Base-by-base conservation (phyloP, 2,329 filamentous ascomycete species). In the Pseudogymnoascus destructans region DNA sequence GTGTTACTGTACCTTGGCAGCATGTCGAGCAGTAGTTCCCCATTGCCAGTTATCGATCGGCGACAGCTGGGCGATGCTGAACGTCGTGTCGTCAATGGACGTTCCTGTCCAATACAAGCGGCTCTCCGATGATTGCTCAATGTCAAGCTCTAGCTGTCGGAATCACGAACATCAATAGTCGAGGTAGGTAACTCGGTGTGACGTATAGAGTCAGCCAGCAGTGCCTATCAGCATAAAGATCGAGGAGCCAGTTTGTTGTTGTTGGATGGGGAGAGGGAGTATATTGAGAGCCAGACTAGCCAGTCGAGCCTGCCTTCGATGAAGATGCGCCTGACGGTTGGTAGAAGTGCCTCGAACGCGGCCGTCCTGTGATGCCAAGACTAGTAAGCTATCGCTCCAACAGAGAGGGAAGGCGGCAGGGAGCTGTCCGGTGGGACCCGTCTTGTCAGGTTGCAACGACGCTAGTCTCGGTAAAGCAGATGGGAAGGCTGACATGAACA, bases 11-110 rank as follows among this genome's bases (percentile, higher is more conserved):
- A 78, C 77, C 75, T 74, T 78, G 79, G 71, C 80, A 84, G 74
- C 81, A 84, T 64, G 79, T 81, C 63, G 79, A 81, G 71, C 76
- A 77, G 72, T 78, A 79, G 73, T 76, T 73, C 70, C 77, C 81
- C 82, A 85, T 85, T 72, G 73, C 73, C 63, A 63, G 38, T 63
- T 57, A 54, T 61, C 56, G 55, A 65, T 65, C 66, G 49, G 21
- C n/a, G 25, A 57, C 35, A 46, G 55, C 32, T 57, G 15, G 36
- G 8, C 19, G 40, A 46, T 36, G 35, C 25, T 42, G 35, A 52
- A 6, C 11, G 55, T 49, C 5, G n/a, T 27, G n/a, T 49, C 13
- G 23, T 49, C 42, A 49, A 49, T 49, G 42, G 42, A 49, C 8
- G 23, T 25, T 49, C n/a, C 42, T 49, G 42, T 49, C 42, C 42